phyloP scores from a whole-genome alignment of 2,329 filamentous ascomycete genomes.

The Fusarium denticulatum region DNA sequence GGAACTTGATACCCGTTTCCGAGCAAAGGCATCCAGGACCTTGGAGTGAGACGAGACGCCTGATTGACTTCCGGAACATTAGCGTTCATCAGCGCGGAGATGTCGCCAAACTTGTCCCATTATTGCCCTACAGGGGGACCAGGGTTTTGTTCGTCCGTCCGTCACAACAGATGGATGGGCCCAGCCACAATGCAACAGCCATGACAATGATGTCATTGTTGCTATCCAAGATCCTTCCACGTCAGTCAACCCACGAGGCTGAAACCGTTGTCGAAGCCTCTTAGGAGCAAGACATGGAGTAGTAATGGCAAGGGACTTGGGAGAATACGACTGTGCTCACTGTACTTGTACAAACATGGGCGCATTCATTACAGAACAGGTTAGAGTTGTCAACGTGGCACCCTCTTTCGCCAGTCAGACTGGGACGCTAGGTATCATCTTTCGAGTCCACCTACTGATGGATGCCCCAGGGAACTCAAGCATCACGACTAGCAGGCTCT shows the following conservation, averaged over 20 bases:
- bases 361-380: constrained; percentile 9
- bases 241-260: constrained; percentile 43
- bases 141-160: constrained; percentile 25
- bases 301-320: constrained; percentile 8
- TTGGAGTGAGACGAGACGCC: constrained; percentile 19
- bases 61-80: constrained; percentile 22
- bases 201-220: constrained; percentile 36
- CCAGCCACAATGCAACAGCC: constrained; percentile 22
- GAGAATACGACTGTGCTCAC: background rate
- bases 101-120: constrained; percentile 18
- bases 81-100: constrained; percentile 22
- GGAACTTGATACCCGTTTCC: background rate
- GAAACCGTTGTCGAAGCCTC: constrained; percentile 31
- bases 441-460: constrained; percentile 20
- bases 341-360: background rate
- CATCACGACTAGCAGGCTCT: constrained; percentile 25
- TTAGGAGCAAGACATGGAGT: constrained; percentile 13
- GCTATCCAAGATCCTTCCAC: constrained; percentile 33
- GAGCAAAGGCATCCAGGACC: background rate
- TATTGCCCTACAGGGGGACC: constrained; percentile 12
- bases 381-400: constrained; percentile 41
- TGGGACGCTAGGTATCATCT: constrained; percentile 26
- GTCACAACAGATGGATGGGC: constrained; percentile 14
- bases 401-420: constrained; percentile 25
- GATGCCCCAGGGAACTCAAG: constrained; percentile 3